Conservation (phyloP, 805 yeast species). For the Ogataea haglerorum region DNA sequence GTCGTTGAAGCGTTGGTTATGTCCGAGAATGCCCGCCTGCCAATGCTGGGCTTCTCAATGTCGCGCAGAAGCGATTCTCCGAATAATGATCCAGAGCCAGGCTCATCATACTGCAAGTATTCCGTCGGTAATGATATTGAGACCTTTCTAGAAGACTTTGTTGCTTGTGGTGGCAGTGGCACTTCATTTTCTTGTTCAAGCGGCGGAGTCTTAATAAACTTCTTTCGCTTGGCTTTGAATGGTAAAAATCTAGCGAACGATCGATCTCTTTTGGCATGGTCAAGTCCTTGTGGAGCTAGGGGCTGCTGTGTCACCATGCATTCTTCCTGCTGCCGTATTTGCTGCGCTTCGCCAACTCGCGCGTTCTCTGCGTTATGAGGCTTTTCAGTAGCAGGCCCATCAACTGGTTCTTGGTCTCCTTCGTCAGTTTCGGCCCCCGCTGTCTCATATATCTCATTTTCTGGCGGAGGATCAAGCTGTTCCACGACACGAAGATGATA, state of each 20-base stretch:
- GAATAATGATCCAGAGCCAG: conserved; percentile 1
- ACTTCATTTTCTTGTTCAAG: background rate
- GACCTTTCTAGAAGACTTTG: conserved; percentile 7
- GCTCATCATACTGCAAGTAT: background rate
- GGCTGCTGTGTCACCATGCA: background rate
- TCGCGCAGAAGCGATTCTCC: conserved; percentile 4
- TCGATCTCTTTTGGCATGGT: conserved; percentile 5
- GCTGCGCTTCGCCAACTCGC: background rate
- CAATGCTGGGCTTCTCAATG: conserved; percentile 2
- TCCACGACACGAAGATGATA: conserved; percentile 14
- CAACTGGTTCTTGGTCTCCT: conserved; percentile 1
- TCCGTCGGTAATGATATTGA: conserved; percentile 8
- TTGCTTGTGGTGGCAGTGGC: conserved; percentile 5
- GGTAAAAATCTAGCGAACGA: conserved; percentile 13
- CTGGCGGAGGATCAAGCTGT: conserved; percentile 7
- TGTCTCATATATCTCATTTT: conserved; percentile 4
- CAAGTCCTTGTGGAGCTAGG: background rate
- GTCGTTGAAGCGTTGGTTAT: conserved; percentile 15
- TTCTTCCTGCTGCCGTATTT: background rate
- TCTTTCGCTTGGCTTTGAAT: conserved; percentile 14
- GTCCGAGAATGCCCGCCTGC: conserved; percentile 16
- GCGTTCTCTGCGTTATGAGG: conserved; percentile 1
- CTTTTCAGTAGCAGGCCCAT: background rate
- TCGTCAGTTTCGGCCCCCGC: conserved; percentile 1
- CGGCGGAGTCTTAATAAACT: conserved; percentile 12